These are phyloP conservation scores for Paracoccidioides lutzii DNA, from an alignment of 2,329 filamentous ascomycete genomes.

Conservation along the genomic window DNA sequence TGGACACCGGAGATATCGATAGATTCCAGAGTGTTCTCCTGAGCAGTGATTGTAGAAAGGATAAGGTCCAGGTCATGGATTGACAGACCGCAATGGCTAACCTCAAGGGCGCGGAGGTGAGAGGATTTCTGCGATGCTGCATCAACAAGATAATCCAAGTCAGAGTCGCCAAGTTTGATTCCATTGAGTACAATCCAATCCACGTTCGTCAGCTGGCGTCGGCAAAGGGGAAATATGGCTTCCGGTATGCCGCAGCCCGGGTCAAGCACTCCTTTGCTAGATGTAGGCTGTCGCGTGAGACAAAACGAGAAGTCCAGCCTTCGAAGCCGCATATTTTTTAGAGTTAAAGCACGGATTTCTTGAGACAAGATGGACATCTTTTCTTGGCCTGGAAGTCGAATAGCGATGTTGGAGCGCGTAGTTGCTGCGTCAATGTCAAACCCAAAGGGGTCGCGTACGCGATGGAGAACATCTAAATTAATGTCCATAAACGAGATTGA, in stretches of 20 bases:
- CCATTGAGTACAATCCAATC: constrained; percentile 59
- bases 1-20: constrained; percentile 56
- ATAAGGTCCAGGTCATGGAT: constrained; percentile 43
- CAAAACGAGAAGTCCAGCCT: constrained; percentile 54
- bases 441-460: constrained; percentile 46
- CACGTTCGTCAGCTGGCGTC: constrained; percentile 53
- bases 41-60: constrained; percentile 49
- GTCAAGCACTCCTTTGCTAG: constrained; percentile 39
- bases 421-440: constrained; percentile 49
- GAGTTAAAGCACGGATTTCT: constrained; percentile 53
- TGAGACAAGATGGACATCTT: constrained; percentile 51
- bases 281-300: constrained; percentile 43
- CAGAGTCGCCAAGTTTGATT: constrained; percentile 56
- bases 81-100: constrained; percentile 48
- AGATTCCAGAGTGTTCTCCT: constrained; percentile 54
- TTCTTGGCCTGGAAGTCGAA: constrained; percentile 41
- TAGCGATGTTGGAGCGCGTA: constrained; percentile 45
- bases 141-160: constrained; percentile 53
- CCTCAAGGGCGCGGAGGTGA: constrained; percentile 54
- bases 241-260: constrained; percentile 57
- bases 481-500: constrained; percentile 56
- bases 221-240: constrained; percentile 55
- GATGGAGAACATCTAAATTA: constrained; percentile 51
- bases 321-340: constrained; percentile 51
- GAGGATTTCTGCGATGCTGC: constrained; percentile 53